These are phyloP conservation scores for Syzygium syzygioides DNA, from an alignment of 441 rosid genomes.

Conservation along the genomic window DNA sequence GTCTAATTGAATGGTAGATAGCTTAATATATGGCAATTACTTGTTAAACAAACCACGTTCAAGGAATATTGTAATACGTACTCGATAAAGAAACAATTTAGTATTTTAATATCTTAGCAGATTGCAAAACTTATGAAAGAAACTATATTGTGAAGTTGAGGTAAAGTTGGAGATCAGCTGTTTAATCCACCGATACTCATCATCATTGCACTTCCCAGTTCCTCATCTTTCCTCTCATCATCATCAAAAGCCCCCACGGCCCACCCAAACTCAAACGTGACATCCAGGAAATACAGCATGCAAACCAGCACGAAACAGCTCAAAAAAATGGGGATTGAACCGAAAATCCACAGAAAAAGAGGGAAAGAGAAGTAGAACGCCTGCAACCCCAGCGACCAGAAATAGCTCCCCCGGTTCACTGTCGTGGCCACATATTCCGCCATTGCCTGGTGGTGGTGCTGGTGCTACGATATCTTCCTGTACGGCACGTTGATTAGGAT, in stretches of 20 bases:
- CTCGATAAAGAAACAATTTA: background rate
- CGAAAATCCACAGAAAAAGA: constrained; percentile 82
- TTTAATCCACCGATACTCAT: background rate
- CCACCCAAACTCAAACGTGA: constrained; percentile 35
- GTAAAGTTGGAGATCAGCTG: background rate
- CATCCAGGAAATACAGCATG: constrained; percentile 63
- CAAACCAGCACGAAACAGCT: constrained; percentile 48
- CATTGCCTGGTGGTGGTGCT: constrained; percentile 22
- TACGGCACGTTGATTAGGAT: constrained; percentile 80
- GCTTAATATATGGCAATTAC: background rate
- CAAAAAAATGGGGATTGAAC: constrained; percentile 75
- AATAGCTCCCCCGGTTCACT: constrained; percentile 70
- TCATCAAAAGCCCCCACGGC: constrained; percentile 23
- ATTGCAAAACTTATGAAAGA: background rate
- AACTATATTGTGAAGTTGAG: background rate
- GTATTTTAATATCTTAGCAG: background rate
- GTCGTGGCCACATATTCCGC: constrained; percentile 63
- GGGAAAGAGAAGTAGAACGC: constrained; percentile 90
- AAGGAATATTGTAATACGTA: background rate
- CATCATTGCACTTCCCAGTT: constrained; percentile 2
- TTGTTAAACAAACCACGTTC: background rate
- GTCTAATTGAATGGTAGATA: background rate
- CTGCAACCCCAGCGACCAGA: constrained; percentile 85
- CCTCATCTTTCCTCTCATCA: constrained; percentile 18
- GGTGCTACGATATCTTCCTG: constrained; percentile 36